Evolutionary conservation across 164 flowering plant species (phyloP).

Genomic region (Santalum album): DNA sequence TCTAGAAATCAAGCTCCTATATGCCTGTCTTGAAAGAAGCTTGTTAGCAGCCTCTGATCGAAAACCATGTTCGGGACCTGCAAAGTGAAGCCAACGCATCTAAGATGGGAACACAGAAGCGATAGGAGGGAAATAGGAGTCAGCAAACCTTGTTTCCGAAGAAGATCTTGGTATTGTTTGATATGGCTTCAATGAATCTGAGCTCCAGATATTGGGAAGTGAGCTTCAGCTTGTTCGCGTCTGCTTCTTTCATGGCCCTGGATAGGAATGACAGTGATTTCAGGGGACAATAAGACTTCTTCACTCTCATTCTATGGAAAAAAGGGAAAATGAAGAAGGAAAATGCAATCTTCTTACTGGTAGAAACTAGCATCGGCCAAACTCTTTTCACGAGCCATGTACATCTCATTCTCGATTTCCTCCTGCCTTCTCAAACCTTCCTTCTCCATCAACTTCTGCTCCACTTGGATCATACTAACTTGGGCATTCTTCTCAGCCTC

Average conservation of each 20-base stretch:
- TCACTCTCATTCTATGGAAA: not conserved
- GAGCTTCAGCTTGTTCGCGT: constrained; percentile 85
- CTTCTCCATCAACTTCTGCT: constrained; percentile 84
- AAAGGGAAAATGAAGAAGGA: not conserved
- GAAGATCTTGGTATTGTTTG: constrained; percentile 81
- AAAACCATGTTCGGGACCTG: constrained; percentile 83
- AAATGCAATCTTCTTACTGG: constrained; percentile 21
- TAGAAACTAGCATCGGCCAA: constrained; percentile 82
- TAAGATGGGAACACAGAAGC: not conserved
- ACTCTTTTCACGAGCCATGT: constrained; percentile 75
- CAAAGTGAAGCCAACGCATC: constrained; percentile 1
- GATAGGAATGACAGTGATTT: not conserved
- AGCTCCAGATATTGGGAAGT: constrained; percentile 83
- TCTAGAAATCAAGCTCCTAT: constrained; percentile 13
- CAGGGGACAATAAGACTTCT: not conserved
- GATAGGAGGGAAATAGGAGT: not conserved
- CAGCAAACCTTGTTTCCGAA: constrained; percentile 74
- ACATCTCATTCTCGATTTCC: constrained; percentile 81
- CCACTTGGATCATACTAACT: constrained; percentile 87
- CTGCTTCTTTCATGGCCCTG: constrained; percentile 78
- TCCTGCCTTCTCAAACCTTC: constrained; percentile 63
- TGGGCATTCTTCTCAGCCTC: constrained; percentile 86
- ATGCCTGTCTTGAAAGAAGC: constrained; percentile 26
- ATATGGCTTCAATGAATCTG: constrained; percentile 72
- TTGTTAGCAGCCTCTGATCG: constrained; percentile 80